phyloP scores from a whole-genome alignment of 306 rosid species.

The Hippophae rhamnoides region DNA sequence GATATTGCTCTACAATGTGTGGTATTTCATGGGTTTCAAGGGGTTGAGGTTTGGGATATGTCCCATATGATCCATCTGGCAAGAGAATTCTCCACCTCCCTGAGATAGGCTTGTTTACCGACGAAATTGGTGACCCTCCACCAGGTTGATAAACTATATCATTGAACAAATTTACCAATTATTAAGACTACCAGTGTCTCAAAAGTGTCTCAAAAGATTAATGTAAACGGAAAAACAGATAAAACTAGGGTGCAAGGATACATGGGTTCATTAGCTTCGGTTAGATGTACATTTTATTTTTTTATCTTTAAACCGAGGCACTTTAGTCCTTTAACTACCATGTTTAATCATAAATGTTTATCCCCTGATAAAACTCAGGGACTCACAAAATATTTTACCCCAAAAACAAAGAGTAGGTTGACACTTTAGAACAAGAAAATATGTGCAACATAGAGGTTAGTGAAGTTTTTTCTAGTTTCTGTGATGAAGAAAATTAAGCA shows the following conservation, averaged over 20 bases:
- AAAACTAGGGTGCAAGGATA: not conserved
- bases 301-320: no score
- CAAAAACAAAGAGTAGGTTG: no score
- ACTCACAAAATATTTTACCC: no score
- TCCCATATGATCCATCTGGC: slow-evolving; percentile 73
- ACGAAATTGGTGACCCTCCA: slow-evolving; percentile 63
- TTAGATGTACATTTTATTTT: no score
- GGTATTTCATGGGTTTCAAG: slow-evolving; percentile 42
- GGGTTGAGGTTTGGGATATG: slow-evolving; percentile 51
- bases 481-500: not conserved
- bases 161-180: slow-evolving; percentile 5
- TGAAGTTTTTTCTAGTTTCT: no score
- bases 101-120: slow-evolving; percentile 54
- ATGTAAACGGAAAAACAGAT: not conserved
- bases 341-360: no score
- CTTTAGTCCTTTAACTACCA: no score
- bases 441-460: no score
- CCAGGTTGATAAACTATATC: slow-evolving; percentile 65
- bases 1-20: slow-evolving; percentile 62
- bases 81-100: slow-evolving; percentile 59
- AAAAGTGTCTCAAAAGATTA: not conserved
- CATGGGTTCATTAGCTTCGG: no score
- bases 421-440: no score
- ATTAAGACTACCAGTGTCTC: not conserved
- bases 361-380: no score